These are phyloP conservation scores for Kuraishia floccosa DNA, from an alignment of 805 yeast species.

Conservation along the genomic window DNA sequence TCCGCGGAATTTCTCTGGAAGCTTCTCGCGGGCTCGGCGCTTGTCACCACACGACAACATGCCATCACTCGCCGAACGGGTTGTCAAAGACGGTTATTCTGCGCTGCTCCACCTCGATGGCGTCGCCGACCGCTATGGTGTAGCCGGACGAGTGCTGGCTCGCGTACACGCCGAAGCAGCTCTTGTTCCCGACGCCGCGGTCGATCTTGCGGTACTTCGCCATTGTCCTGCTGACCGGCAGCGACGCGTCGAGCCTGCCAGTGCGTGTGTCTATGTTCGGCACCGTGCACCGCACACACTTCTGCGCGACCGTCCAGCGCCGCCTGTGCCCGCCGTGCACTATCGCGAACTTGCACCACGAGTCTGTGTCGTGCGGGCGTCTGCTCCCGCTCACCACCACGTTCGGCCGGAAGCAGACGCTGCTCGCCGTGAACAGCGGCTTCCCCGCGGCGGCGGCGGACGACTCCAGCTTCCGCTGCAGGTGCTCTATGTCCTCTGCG, in stretches of 20 bases:
- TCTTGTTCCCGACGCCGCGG: conserved; percentile 11
- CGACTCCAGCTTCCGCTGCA: conserved; percentile 4
- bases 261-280: conserved; percentile 13
- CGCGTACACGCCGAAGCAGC: conserved; percentile 17
- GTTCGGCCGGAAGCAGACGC: conserved; percentile 16
- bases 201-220: conserved; percentile 18
- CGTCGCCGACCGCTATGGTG: conserved; percentile 12
- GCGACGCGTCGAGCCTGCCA: conserved; percentile 12
- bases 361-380: conserved; percentile 15
- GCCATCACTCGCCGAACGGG: no score
- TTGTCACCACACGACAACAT: no score
- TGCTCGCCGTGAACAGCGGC: conserved; percentile 5
- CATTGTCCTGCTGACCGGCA: conserved; percentile 11
- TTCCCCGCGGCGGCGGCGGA: conserved; percentile 1
- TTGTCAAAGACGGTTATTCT: not conserved
- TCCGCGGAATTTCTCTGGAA: no score
- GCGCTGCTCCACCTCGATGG: conserved; percentile 2
- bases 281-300: conserved; percentile 16
- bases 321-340: conserved; percentile 3
- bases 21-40: no score
- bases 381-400: conserved; percentile 9
- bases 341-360: conserved; percentile 13
- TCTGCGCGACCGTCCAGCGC: conserved; percentile 11
- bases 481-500: conserved; percentile 9
- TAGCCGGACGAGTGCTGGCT: conserved; percentile 11